A percentile compares a stretch with the other conserved stretches of the same genome.
phyloP scores from a whole-genome alignment of 805 yeast genomes.

The Saturnispora quitensis region DNA sequence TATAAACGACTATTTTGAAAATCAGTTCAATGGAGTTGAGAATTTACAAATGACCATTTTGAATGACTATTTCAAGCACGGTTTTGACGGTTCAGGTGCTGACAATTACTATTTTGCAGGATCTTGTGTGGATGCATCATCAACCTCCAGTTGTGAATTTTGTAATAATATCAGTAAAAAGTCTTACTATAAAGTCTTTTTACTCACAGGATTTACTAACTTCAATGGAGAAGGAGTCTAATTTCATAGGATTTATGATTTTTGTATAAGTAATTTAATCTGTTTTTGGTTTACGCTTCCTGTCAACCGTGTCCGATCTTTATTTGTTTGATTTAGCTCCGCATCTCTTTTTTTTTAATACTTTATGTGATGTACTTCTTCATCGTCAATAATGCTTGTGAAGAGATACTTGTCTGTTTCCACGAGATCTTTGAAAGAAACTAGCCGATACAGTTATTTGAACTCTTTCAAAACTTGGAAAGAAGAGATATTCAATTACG shows the following conservation, averaged over 20 bases:
- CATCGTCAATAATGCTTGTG: not conserved
- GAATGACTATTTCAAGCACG: slow-evolving; percentile 46
- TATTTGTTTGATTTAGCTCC: not conserved
- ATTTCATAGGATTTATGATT: not conserved
- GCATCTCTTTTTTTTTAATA: not conserved
- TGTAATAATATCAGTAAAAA: slow-evolving; percentile 63
- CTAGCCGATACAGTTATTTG: not conserved
- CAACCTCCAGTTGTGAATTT: slow-evolving; percentile 79
- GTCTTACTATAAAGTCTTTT: slow-evolving; percentile 49
- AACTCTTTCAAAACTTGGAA: slow-evolving; percentile 22
- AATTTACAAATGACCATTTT: slow-evolving; percentile 41
- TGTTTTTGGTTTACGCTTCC: not conserved
- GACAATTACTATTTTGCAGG: slow-evolving; percentile 80
- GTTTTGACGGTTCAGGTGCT: slow-evolving; percentile 75
- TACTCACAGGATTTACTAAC: slow-evolving; percentile 63
- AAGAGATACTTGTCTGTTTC: not conserved
- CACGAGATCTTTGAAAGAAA: not conserved
- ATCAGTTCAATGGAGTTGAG: slow-evolving; percentile 48
- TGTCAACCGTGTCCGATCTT: not conserved
- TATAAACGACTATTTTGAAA: slow-evolving; percentile 41
- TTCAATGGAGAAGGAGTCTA: slow-evolving; percentile 60
- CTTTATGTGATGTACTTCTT: not conserved
- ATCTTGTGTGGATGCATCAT: slow-evolving; percentile 73
- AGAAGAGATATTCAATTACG: slow-evolving; percentile 12
- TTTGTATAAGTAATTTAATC: not conserved